Evolutionary conservation across 1,284 basidiomycete species (phyloP), one percentile per base, ranked within the genome.

Genomic region (Marasmius sp.): DNA sequence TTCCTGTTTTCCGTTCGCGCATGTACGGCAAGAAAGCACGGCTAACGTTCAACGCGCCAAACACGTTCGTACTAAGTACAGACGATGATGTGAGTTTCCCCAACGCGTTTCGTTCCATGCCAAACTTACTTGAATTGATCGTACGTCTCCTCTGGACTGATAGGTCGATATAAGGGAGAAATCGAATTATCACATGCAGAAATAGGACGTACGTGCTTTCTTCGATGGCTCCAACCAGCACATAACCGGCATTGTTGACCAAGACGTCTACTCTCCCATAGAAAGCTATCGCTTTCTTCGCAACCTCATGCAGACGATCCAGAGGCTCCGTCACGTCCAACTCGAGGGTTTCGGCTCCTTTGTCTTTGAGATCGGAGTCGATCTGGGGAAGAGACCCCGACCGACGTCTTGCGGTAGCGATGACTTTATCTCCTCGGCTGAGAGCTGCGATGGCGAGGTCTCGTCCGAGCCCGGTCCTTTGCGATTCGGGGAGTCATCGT

Each of bases 241-340:
- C 79, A 59, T 69, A 34, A 1, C 81, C 83, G 16, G 82, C 83
- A 62, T 85, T 85, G 58, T 85, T 85, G 14, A 85, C 80, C 10
- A 85, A 67, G 1, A 85, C 79, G 63, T 85, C 82, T 57, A 85
- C 77, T 16, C 71, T 69, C n/a, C 80, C 81, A 82, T 81, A 85
- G n/a, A 6, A 77, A 71, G 11, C 61, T 67, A 72, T 73, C 11
- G 81, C 82, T 18, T 73, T 61, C 10, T 76, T 72, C 27, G 80
- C 74, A 39, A 72, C 76, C 1, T 56, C 61, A 60, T 75, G 74
- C 18, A 86, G 73, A 7, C 65, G 64, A 8, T 71, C 71, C 38
- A 74, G 73, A 2, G 77, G 76, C 37, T 75, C 72, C 4, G 75
- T 75, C 2, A 85, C 71, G 65, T 86, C 84, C 0, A 85, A 72